Base-by-base conservation (phyloP, 306 rosid genomes). In the Vachellia collinsii region DNA sequence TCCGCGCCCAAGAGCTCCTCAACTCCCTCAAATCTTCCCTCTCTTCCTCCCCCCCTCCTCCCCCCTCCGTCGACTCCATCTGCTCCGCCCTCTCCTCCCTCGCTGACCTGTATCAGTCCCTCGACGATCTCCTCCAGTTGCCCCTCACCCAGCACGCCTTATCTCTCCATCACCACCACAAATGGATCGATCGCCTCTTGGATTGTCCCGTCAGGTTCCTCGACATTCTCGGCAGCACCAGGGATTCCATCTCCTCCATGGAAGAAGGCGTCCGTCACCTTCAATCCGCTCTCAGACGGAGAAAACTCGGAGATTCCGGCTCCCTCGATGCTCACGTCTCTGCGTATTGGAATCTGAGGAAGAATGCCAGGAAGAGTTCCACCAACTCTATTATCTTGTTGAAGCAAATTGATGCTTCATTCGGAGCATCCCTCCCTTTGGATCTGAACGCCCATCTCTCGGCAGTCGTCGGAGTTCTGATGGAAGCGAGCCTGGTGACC, bases 211-310 rank as follows among this genome's bases (percentile, higher is more conserved):
- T 92, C 1, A 81, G 80, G 16, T 89, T 86, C 85, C 75, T 92
- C 71, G 93, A 92, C 82, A 69, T 89, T 0, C 75, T 93, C 65
- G 82, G 87, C 69, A 87, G 84, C 51, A 83, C 87, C 0, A 91
- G 91, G 50, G 93, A 92, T 70, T 64, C 77, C 19, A 79, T 88
- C 43, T 51, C 83, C 70, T 59, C 77, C 8, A 75, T 89, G 68
- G 88, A 88, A 54, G 89, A 81, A 36, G 87, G 90, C 43, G 78
- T 85, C 59, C 29, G 74, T 34, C 89, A 81, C 5, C 85, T 92
- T 79, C 91, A 92, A 48, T 92, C 97, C 4, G 89, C 90, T 1
- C 81, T 92, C 37, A 82, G 95, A 17, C 63, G 93, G 71, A 81
- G 87, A 80, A 88, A 88, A 36, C 83, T 79, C 48, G 92, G 88